A percentile compares a stretch with the other conserved stretches of the same genome.
These are phyloP conservation scores for Cyclotella atomus DNA, from an alignment of 108 stramenopile genomes.

Conservation along the genomic window DNA sequence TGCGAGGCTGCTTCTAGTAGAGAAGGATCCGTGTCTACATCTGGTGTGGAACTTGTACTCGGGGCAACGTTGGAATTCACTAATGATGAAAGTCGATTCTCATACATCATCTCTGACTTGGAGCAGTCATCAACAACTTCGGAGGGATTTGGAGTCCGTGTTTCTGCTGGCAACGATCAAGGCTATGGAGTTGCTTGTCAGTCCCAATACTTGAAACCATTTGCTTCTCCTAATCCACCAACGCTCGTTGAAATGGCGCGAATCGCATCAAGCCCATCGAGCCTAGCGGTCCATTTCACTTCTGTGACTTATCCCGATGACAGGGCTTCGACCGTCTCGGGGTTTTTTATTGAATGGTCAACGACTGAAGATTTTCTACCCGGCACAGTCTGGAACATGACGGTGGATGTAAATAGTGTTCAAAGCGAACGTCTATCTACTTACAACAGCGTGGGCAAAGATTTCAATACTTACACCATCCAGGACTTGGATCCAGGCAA, in stretches of 20 bases:
- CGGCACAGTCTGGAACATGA: no score
- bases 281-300: slow-evolving; percentile 59
- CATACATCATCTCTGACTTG: slow-evolving; percentile 51
- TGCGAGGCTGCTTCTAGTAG: slow-evolving; percentile 20
- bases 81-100: slow-evolving; percentile 20
- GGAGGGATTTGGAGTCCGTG: slow-evolving; percentile 63
- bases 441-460: slow-evolving; percentile 21
- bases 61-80: background rate
- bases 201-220: slow-evolving; percentile 57
- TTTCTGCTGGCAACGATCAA: slow-evolving; percentile 56
- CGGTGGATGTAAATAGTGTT: no score
- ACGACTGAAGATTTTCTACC: slow-evolving; percentile 36
- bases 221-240: slow-evolving; percentile 53
- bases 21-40: slow-evolving; percentile 28
- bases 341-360: slow-evolving; percentile 78
- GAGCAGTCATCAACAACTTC: slow-evolving; percentile 49
- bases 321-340: slow-evolving; percentile 49
- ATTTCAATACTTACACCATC: slow-evolving; percentile 7
- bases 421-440: slow-evolving; percentile 29
- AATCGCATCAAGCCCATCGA: slow-evolving; percentile 36
- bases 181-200: slow-evolving; percentile 58
- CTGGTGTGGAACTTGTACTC: slow-evolving; percentile 10
- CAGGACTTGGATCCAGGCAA: no score
- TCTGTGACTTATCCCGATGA: slow-evolving; percentile 47
- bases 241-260: slow-evolving; percentile 49